Evolutionary conservation across 331 rosid species (phyloP).

Genomic region (Cydonia oblonga): DNA sequence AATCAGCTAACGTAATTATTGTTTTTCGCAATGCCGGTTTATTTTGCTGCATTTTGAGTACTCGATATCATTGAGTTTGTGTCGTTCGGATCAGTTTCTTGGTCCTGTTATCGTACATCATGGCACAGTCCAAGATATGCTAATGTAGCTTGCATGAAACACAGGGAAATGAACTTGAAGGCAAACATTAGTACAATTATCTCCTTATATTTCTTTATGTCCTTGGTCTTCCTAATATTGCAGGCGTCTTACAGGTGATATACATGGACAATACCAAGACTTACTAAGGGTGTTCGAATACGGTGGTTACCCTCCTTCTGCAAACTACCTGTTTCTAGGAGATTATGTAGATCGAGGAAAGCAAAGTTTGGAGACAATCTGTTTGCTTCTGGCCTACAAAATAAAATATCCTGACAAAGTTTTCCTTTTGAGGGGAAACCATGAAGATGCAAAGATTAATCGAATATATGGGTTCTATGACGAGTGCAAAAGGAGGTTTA

Average conservation of each 20-base stretch:
- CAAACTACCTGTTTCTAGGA: constrained; percentile 81
- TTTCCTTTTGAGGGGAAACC: constrained; percentile 82
- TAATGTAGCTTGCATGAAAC: neutral
- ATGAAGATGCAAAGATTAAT: constrained; percentile 94
- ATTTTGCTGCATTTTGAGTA: neutral
- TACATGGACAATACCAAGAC: constrained; percentile 91
- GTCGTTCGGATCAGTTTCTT: neutral
- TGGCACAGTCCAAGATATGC: too few relatives aligned
- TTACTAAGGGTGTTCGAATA: constrained; percentile 70
- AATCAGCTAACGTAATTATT: too few relatives aligned
- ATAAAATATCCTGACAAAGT: constrained; percentile 55
- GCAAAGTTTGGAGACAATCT: constrained; percentile 73
- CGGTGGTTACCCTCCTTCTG: constrained; percentile 81
- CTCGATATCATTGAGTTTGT: neutral
- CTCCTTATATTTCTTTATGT: neutral
- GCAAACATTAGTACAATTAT: neutral
- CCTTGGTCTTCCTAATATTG: constrained; percentile 21
- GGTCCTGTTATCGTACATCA: neutral
- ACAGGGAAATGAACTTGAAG: neutral
- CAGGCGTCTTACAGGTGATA: constrained; percentile 61
- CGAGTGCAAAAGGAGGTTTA: constrained; percentile 81
- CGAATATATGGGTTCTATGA: constrained; percentile 88
- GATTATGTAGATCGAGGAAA: constrained; percentile 54
- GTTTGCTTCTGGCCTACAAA: constrained; percentile 66
- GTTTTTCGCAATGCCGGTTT: too few relatives aligned